Base-by-base conservation (phyloP, 1,284 basidiomycete species). In the Rhodotorula sp. region DNA sequence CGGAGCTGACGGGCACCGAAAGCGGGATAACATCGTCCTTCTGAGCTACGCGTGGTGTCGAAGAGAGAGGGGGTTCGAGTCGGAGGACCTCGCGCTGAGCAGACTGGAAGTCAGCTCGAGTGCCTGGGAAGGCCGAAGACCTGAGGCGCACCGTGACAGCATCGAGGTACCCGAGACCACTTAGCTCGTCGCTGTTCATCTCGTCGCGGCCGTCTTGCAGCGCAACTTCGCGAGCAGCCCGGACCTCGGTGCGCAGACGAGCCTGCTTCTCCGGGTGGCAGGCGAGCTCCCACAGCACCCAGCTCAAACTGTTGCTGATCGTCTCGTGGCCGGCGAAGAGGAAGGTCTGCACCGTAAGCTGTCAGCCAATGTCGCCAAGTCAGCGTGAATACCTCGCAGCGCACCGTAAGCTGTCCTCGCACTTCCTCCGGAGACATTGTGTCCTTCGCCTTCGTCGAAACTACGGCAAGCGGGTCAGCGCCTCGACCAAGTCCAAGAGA, bases 1-100 rank as follows among this genome's bases (percentile, higher is more conserved):
- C 65, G 4, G 78, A 78, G 16, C 60, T 81, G 24, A 91, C 83
- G 6, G 89, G 87, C 60, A 84, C 84, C 64, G 85, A 84, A 4
- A 86, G 86, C 0, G 90, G 91, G n/a, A 92, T 83, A 64, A 86
- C 83, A 75, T 91, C 89, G 75, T 91, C 88, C 75, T 85, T 83
- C 5, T 84, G 87, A 8, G 90, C 88, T 4, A 88, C 86, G 18
- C 90, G 85, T 52, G 91, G 81, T 9, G 88, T 88, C 4, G 56
- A 47, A 78, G 91, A 88, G n/a, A 91, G 82, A 3, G 90, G 89
- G 2, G 90, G 88, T 30, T 89, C 85, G 44, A 92, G 80, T n/a
- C 91, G 85, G 59, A 92, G 80, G 2, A 85, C 84, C 80, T 92
- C 91, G 30, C 73, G 69, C 75, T 76, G 62, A 15, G 20, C 4